Percentiles rank a stretch among this genome's conserved stretches.
Conservation (phyloP, 495 filamentous ascomycete species). For the Cairneyella variabilis region DNA sequence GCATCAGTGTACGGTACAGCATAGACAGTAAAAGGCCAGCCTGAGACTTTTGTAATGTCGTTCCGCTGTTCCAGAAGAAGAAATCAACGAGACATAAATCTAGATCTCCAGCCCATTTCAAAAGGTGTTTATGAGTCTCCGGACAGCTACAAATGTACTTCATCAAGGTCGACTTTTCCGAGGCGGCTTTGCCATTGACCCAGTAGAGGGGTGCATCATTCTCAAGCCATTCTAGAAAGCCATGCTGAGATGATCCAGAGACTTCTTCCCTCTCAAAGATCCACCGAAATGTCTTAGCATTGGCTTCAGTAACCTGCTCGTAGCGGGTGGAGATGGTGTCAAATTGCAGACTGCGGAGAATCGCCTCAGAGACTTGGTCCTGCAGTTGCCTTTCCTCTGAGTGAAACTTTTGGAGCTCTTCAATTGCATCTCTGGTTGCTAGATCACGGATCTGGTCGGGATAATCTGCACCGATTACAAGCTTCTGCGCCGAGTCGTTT, state of each 20-base stretch:
- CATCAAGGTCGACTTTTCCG: conserved; percentile 37
- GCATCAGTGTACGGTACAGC: conserved; percentile 20
- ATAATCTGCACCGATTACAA: no score
- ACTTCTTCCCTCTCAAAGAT: neutral
- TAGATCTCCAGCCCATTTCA: conserved; percentile 19
- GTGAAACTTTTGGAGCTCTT: no score
- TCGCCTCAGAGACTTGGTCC: no score
- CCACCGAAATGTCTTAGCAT: neutral
- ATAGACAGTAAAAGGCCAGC: conserved; percentile 27
- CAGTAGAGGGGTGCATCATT: conserved; percentile 24
- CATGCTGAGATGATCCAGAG: neutral
- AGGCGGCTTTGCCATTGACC: conserved; percentile 35
- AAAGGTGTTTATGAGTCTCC: conserved; percentile 12
- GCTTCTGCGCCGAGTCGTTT: no score
- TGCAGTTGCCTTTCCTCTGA: no score
- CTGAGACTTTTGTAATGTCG: conserved; percentile 27
- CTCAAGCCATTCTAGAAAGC: conserved; percentile 21
- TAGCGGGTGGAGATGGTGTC: neutral
- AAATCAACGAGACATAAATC: conserved; percentile 17
- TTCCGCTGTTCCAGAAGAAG: conserved; percentile 35
- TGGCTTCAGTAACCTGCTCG: neutral
- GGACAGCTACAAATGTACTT: conserved; percentile 21
- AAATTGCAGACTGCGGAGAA: neutral
- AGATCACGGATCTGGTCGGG: no score
- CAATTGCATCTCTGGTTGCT: no score